Evolutionary conservation across 129 eudicot species (phyloP), one percentile per base, ranked within the genome.

Genomic region (Oenanthe sinensis): DNA sequence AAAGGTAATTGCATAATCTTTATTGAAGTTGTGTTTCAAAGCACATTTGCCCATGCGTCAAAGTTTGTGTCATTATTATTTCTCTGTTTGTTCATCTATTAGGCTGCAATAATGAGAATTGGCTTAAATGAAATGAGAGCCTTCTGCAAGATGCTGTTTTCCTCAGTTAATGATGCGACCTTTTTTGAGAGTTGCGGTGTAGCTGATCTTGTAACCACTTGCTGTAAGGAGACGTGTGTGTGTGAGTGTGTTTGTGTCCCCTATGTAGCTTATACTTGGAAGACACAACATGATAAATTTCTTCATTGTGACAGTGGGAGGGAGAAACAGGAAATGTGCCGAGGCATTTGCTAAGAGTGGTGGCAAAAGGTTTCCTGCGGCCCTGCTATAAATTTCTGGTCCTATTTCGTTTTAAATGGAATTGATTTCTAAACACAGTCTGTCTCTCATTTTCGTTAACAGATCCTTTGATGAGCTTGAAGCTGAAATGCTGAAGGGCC

Each of bases 21-120:
- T 71, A 19, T 81, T 48, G 13, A 63, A 9, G 19, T n/a, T 26
- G 22, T 50, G 43, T 62, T 6, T 49, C 3, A 24, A 20, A 22
- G 44, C 33, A 46, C 19, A 6, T 15, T 1, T 12, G 62, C 62
- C 17, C 36, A 33, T 43, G 73, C 36, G 0, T 24, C 37, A 67
- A 24, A 79, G 76, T n/a, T 24, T 58, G 37, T 17, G 43, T 37
- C 74, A 33, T 33, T 26, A 68, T 68, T 63, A 26, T 68, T 13
- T 60, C 15, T 60, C 33, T 72, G 24, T 39, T 46, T 8, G 24
- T 74, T 50, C 68, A 80, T 84, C n/a, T 24, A 47, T 16, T 81
- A 96, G 99, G 99, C 99, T 85, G 99, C 99, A 39, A 96, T 96
- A 77, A 96, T 96, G 97, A 90, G 99, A 90, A 92, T 96, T 45